A percentile compares a stretch with the other conserved stretches of the same genome.
Conservation (phyloP, 163 green algal species). For the Chloromonas sp. region DNA sequence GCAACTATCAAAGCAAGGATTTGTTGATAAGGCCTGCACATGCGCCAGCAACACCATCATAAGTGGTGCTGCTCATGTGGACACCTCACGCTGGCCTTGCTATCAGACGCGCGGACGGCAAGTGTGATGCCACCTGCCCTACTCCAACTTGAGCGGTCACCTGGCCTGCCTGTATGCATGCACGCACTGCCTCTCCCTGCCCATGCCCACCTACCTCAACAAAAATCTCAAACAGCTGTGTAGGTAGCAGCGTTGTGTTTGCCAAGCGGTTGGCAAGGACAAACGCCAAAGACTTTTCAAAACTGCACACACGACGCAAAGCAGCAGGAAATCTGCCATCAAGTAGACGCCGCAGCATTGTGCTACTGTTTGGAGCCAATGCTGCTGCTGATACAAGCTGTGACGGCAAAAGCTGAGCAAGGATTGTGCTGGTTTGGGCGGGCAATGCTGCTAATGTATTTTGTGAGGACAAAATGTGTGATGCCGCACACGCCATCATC, state of each 20-base stretch:
- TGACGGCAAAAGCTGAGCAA: neutral
- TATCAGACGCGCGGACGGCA: neutral
- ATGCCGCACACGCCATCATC: neutral
- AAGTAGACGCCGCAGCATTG: no score
- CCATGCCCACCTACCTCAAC: constrained; percentile 3
- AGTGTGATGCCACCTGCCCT: neutral
- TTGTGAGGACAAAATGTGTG: no score
- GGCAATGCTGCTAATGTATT: no score
- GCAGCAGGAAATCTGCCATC: no score
- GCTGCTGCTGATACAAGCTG: neutral
- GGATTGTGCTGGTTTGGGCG: no score
- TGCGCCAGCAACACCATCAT: neutral
- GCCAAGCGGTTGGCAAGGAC: constrained; percentile 89
- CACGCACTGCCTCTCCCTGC: neutral
- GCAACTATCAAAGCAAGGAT: no score
- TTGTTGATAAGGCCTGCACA: neutral
- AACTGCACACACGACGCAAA: constrained; percentile 18
- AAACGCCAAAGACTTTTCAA: constrained; percentile 82
- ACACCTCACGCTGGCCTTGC: neutral
- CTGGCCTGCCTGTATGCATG: neutral
- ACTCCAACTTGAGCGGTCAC: neutral
- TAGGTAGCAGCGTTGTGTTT: constrained; percentile 82
- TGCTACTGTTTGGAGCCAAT: no score
- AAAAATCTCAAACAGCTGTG: constrained; percentile 90
- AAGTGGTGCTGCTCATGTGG: neutral